These are phyloP conservation scores for Cladosporium sphaerospermum DNA, from an alignment of 2,329 filamentous ascomycete species.

Conservation along the genomic window DNA sequence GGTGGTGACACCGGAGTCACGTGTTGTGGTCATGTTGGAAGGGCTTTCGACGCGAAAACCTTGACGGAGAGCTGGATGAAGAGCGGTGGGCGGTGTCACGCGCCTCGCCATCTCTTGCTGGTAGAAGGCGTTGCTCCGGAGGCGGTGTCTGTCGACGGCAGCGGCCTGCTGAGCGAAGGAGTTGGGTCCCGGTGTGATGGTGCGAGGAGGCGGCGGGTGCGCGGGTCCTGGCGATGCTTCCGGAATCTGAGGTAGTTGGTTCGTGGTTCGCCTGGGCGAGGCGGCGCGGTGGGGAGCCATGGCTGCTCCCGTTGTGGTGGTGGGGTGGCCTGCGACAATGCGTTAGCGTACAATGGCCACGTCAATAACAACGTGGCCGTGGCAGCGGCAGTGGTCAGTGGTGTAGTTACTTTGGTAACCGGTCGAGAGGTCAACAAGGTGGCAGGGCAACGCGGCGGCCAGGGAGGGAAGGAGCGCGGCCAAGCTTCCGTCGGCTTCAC, in stretches of 20 bases:
- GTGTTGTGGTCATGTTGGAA: background rate
- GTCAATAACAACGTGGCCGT: background rate
- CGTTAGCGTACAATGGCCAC: no score
- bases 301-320: no score
- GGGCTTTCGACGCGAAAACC: constrained; percentile 3
- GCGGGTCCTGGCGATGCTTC: constrained; percentile 4
- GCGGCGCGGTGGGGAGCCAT: background rate
- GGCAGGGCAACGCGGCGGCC: no score
- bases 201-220: background rate
- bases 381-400: no score
- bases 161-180: constrained; percentile 24
- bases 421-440: no score
- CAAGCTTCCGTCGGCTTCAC: no score
- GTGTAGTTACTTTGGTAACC: no score
- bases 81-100: constrained; percentile 16
- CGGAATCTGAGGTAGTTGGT: constrained; percentile 11
- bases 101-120: constrained; percentile 22
- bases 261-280: background rate
- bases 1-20: constrained; percentile 20
- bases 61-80: constrained; percentile 23
- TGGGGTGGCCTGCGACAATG: no score
- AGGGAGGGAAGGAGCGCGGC: no score
- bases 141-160: constrained; percentile 20
- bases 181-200: constrained; percentile 20
- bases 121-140: constrained; percentile 30